phyloP scores from a whole-genome alignment of 768 basidiomycete genomes.

The Agaricus subrufescens region DNA sequence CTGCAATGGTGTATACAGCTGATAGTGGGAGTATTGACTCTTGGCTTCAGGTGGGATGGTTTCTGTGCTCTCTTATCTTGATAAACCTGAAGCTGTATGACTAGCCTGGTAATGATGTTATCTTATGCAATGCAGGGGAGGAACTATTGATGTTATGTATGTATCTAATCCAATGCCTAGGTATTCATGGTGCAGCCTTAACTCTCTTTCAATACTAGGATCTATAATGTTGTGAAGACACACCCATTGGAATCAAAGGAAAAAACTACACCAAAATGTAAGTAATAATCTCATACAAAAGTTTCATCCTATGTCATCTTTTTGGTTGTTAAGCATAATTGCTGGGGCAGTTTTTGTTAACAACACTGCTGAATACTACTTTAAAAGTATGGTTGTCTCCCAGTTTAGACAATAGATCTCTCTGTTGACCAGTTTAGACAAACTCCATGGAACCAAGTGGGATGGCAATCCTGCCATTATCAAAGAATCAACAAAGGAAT shows the following conservation, averaged over 20 bases:
- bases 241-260: not conserved
- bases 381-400: not conserved
- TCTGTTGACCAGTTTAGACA: not conserved
- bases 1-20: not conserved
- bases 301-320: too few species aligned
- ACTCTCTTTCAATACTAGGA: not conserved
- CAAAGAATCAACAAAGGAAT: not conserved
- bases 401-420: not conserved
- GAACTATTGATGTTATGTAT: not conserved
- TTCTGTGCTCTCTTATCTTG: not conserved
- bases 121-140: conserved; percentile 1
- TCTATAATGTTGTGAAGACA: not conserved
- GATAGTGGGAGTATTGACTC: not conserved
- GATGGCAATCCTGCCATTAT: not conserved
- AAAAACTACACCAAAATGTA: not conserved
- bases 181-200: not conserved
- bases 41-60: not conserved
- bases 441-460: not conserved
- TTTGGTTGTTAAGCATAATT: not conserved
- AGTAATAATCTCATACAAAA: not conserved
- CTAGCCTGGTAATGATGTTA: not conserved
- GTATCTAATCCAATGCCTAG: not conserved
- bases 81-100: not conserved
- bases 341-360: not conserved
- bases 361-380: not conserved